These are phyloP conservation scores for Botryosphaeria agaves DNA, from an alignment of 2,329 filamentous ascomycete species.

Conservation along the genomic window DNA sequence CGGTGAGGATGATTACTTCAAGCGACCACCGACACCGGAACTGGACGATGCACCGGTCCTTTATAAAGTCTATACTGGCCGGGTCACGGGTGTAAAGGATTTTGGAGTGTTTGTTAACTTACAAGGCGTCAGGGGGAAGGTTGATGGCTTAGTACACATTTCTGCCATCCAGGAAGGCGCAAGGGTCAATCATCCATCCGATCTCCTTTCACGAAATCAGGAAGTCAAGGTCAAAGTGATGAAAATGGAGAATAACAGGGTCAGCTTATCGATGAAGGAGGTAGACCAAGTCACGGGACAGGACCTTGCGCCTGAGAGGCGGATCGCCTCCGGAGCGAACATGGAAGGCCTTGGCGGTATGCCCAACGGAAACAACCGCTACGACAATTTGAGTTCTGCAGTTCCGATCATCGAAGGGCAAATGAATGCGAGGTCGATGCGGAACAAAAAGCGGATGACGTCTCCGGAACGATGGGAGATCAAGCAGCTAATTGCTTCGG, in stretches of 20 bases:
- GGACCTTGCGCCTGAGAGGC: slow-evolving; percentile 62
- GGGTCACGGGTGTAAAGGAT: slow-evolving; percentile 82
- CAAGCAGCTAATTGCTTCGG: slow-evolving; percentile 85
- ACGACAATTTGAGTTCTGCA: slow-evolving; percentile 31
- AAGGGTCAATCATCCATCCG: slow-evolving; percentile 80
- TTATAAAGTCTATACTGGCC: slow-evolving; percentile 78
- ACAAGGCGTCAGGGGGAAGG: slow-evolving; percentile 70
- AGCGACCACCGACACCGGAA: slow-evolving; percentile 49
- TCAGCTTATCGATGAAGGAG: slow-evolving; percentile 93
- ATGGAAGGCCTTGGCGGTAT: slow-evolving; percentile 58
- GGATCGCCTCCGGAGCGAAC: slow-evolving; percentile 79
- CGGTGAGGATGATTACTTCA: slow-evolving; percentile 42
- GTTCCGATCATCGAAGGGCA: slow-evolving; percentile 46
- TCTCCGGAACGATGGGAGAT: slow-evolving; percentile 98
- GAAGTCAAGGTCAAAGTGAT: slow-evolving; percentile 83
- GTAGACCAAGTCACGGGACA: slow-evolving; percentile 79
- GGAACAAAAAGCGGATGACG: slow-evolving; percentile 79
- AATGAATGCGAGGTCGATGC: slow-evolving; percentile 30
- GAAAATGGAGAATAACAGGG: slow-evolving; percentile 64
- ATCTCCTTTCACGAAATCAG: slow-evolving; percentile 66
- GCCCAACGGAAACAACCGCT: slow-evolving; percentile 35
- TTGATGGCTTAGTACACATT: slow-evolving; percentile 86
- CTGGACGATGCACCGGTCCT: slow-evolving; percentile 67
- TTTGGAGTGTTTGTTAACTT: slow-evolving; percentile 93
- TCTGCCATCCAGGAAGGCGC: slow-evolving; percentile 73